Conservation (phyloP, 371 early-diverging fungal species). For the Zancudomyces culisetae region DNA sequence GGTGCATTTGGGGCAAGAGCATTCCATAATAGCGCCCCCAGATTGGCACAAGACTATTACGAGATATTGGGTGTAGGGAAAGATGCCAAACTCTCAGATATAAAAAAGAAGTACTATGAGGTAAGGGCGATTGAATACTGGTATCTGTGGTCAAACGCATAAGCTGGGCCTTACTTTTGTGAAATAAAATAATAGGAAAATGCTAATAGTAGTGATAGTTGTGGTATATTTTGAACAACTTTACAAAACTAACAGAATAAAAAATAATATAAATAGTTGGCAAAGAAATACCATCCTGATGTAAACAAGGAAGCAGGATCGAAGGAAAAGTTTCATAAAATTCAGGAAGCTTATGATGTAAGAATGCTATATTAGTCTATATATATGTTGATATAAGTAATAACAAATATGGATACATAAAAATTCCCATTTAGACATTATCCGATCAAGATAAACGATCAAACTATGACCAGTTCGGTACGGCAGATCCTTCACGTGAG, state of each 20-base stretch:
- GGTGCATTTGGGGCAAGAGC: no score
- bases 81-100: conserved; percentile 55
- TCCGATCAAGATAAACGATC: conserved; percentile 77
- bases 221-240: no score
- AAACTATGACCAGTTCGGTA: conserved; percentile 78
- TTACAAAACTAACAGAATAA: no score
- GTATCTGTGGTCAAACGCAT: no score
- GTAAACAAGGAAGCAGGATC: conserved; percentile 77
- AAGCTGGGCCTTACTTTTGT: no score
- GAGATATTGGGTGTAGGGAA: conserved; percentile 59
- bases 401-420: no score
- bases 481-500: conserved; percentile 14
- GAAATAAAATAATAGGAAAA: no score
- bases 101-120: conserved; percentile 88
- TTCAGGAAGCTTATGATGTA: conserved; percentile 83
- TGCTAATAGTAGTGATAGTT: no score
- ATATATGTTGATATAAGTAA: no score
- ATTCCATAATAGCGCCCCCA: not conserved
- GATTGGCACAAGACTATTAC: conserved; percentile 40
- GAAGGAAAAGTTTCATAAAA: conserved; percentile 85
- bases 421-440: conserved; percentile 35
- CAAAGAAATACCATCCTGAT: conserved; percentile 90
- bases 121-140: no score
- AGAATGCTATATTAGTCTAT: conserved; percentile 5
- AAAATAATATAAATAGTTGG: conserved; percentile 39